Percentiles rank a stretch among this genome's conserved stretches.
These are phyloP conservation scores for Geranium incanum DNA, from an alignment of 441 rosid genomes.

Conservation along the genomic window DNA sequence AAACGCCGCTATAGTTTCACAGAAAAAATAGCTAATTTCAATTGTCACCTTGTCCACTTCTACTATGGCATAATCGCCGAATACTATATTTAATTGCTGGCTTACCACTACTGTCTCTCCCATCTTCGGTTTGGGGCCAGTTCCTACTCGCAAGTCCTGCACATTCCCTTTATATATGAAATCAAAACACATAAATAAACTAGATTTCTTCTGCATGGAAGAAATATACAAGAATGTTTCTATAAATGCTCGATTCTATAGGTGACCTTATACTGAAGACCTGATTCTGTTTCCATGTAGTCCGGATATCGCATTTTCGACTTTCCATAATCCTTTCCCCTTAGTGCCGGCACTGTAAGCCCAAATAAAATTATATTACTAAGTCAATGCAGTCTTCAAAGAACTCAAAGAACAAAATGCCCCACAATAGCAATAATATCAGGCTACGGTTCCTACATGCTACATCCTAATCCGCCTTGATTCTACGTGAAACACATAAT, in stretches of 20 bases:
- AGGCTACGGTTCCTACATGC: neutral
- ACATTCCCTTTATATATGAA: slow-evolving; percentile 18
- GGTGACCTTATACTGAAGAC: slow-evolving; percentile 90
- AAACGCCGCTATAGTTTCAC: neutral
- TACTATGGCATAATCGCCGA: neutral
- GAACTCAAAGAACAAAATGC: neutral
- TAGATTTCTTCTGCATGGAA: neutral
- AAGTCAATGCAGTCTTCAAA: slow-evolving; percentile 7
- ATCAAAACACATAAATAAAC: slow-evolving; percentile 20
- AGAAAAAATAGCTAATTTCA: neutral
- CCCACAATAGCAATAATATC: neutral
- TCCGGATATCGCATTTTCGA: slow-evolving; percentile 81
- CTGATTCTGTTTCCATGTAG: slow-evolving; percentile 68
- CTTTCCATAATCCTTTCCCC: slow-evolving; percentile 95
- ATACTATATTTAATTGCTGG: slow-evolving; percentile 4
- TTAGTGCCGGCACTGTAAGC: slow-evolving; percentile 77
- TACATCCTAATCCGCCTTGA: neutral
- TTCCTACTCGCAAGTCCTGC: slow-evolving; percentile 81
- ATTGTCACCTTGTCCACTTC: neutral
- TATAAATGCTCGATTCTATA: slow-evolving; percentile 11
- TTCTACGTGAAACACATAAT: neutral
- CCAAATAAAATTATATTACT: slow-evolving; percentile 10
- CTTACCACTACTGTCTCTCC: slow-evolving; percentile 85
- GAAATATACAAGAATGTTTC: neutral
- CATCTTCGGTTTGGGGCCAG: slow-evolving; percentile 64